Evolutionary conservation across 345 rosid species (phyloP).

Genomic region (Dipteronia dyeriana): DNA sequence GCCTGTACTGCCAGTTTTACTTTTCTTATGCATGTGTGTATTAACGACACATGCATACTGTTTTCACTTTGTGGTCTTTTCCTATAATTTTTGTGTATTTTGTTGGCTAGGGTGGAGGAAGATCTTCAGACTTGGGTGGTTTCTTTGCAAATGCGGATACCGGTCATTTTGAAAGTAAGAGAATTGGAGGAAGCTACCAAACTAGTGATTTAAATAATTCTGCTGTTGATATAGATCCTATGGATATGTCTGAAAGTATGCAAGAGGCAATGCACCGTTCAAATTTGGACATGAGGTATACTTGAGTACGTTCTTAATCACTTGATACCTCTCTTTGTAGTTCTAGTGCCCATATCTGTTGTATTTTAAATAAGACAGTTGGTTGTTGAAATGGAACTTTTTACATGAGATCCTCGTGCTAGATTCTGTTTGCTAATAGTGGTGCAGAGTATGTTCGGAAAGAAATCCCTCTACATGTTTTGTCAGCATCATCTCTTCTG

Average conservation of each 20-base stretch:
- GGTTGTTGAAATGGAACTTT: slow-evolving; percentile 8
- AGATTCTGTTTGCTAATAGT: slow-evolving; percentile 45
- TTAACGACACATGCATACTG: not conserved
- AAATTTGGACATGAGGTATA: slow-evolving; percentile 89
- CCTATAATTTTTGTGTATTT: slow-evolving; percentile 22
- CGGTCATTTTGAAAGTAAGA: slow-evolving; percentile 54
- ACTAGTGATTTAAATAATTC: slow-evolving; percentile 40
- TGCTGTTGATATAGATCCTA: slow-evolving; percentile 61
- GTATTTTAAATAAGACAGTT: not conserved
- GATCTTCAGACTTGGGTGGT: slow-evolving; percentile 69
- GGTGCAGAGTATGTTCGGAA: slow-evolving; percentile 83
- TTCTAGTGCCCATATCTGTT: not conserved
- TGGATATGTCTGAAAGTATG: slow-evolving; percentile 99
- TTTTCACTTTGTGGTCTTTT: slow-evolving; percentile 16
- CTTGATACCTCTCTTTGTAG: slow-evolving; percentile 14
- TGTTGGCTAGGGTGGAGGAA: slow-evolving; percentile 59
- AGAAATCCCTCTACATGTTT: slow-evolving; percentile 83
- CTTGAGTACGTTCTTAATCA: slow-evolving; percentile 32
- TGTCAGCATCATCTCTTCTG: slow-evolving; percentile 71
- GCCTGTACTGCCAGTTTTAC: not conserved
- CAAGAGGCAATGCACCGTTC: slow-evolving; percentile 98
- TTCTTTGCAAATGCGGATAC: slow-evolving; percentile 75
- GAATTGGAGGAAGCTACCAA: slow-evolving; percentile 43
- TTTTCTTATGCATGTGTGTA: too few species aligned
- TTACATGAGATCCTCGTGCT: slow-evolving; percentile 26